These are phyloP conservation scores for Quillaja saponaria DNA, from an alignment of 306 rosid species.

Conservation along the genomic window DNA sequence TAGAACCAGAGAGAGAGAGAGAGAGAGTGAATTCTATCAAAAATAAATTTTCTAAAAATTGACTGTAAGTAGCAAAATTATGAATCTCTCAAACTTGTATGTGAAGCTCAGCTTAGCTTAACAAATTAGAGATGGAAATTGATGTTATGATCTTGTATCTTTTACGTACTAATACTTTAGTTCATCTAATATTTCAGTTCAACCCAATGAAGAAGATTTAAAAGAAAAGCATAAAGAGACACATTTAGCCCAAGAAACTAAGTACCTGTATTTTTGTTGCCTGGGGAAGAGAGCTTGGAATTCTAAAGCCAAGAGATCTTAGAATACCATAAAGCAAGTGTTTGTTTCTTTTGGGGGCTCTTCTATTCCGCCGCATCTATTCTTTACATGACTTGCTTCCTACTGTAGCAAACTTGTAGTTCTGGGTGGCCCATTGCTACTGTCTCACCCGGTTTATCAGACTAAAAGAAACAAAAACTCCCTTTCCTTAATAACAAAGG, in stretches of 20 bases:
- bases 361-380: conserved; percentile 53
- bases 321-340: conserved; percentile 75
- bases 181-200: no score
- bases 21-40: conserved; percentile 8
- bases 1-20: conserved; percentile 32
- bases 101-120: no score
- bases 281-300: conserved; percentile 91
- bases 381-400: conserved; percentile 53
- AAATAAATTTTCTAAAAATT: no score
- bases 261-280: conserved; percentile 49
- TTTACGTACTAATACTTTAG: no score
- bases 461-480: conserved; percentile 34
- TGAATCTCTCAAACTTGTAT: no score
- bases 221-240: conserved; percentile 64
- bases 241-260: conserved; percentile 54
- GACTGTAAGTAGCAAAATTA: no score
- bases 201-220: neutral
- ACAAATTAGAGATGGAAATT: no score
- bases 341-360: conserved; percentile 80
- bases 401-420: conserved; percentile 44
- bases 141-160: no score
- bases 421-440: conserved; percentile 38
- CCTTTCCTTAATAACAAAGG: conserved; percentile 74
- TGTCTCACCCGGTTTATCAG: conserved; percentile 38
- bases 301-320: conserved; percentile 75